A percentile compares a stretch with the other conserved stretches of the same genome.
Evolutionary conservation across 176 grass and related monocot genomes (phyloP).

Genomic region (Cymbopogon citratus): DNA sequence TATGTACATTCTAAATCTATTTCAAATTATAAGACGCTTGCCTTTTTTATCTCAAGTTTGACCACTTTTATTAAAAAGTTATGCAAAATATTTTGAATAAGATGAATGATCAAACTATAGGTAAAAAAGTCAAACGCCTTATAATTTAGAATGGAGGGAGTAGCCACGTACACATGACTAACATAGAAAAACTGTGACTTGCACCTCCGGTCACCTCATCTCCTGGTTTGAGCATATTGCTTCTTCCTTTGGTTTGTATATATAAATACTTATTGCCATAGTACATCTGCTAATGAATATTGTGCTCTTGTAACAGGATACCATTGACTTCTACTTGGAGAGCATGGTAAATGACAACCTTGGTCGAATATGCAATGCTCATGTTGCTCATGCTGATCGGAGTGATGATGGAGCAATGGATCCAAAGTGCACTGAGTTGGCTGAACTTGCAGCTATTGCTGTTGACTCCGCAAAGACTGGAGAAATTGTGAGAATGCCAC

Average conservation of each 20-base stretch:
- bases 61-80: too few relatives aligned
- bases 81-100: too few relatives aligned
- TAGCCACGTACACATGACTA: background rate
- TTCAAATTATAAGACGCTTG: too few relatives aligned
- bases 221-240: background rate
- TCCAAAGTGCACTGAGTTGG: constrained; percentile 65
- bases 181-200: background rate
- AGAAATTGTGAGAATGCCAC: constrained; percentile 55
- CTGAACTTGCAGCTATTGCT: constrained; percentile 68
- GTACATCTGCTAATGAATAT: background rate
- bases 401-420: constrained; percentile 79
- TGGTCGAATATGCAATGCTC: constrained; percentile 86
- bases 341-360: constrained; percentile 84
- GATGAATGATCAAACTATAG: too few relatives aligned
- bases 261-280: background rate
- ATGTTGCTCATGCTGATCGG: constrained; percentile 84
- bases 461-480: constrained; percentile 90
- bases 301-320: constrained; percentile 53
- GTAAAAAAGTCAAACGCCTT: too few relatives aligned
- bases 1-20: too few relatives aligned
- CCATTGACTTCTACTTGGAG: constrained; percentile 83
- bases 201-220: background rate
- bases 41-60: too few relatives aligned
- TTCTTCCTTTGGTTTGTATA: constrained; percentile 18
- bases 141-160: too few relatives aligned